Base-by-base conservation (phyloP, 495 filamentous ascomycete genomes). In the Aspergillus saccharolyticus region DNA sequence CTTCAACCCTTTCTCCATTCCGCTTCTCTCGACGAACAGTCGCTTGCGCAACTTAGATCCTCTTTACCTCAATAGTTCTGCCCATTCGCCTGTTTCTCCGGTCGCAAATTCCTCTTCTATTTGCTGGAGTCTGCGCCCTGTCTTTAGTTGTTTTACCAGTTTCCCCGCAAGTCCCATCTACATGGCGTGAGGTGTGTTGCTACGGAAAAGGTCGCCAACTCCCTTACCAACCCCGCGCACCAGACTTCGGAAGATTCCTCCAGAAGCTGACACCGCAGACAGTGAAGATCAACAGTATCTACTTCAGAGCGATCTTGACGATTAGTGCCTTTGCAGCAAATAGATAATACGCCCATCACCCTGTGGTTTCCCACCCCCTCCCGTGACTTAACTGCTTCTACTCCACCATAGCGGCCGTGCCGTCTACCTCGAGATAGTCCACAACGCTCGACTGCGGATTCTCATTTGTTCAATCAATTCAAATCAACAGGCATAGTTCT, bases 181-280 rank as follows among this genome's bases (percentile, higher is more conserved):
- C 57, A 66, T 63, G 64, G 61, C 61, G 57, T 63, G 64, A 66
- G 61, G 64, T 63, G 64, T 63, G 64, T 63, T 53, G 20, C 51
- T 45, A 56, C 58, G 57, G 61, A 45, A 57, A 55, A 33, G 45
- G 53, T 44, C 53, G 58, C 52, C 44, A 61, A 52, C 43, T 39
- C 54, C 54, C 44, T 43, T 44, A 47, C 48, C 44, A 59, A 30
- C 60, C 63, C 60, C 60, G 63, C 63, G 58, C 63, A 58, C 59
- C 61, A 28, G n/a, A 48, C 25, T 28, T 19, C 19, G 15, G 48
- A 22, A 45, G 8, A 24, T 33, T 28, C 21, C 22, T 25, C 8
- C 52, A 54, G 56, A 56, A 52, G 42, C 53, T 65, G 52, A 56
- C 18, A 20, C 53, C 18, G 1, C 30, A 39, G 19, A 10, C 20